Evolutionary conservation across 176 grass and related monocot species (phyloP), one percentile per base, ranked within the genome.

Genomic region (Pontederia paniculata): DNA sequence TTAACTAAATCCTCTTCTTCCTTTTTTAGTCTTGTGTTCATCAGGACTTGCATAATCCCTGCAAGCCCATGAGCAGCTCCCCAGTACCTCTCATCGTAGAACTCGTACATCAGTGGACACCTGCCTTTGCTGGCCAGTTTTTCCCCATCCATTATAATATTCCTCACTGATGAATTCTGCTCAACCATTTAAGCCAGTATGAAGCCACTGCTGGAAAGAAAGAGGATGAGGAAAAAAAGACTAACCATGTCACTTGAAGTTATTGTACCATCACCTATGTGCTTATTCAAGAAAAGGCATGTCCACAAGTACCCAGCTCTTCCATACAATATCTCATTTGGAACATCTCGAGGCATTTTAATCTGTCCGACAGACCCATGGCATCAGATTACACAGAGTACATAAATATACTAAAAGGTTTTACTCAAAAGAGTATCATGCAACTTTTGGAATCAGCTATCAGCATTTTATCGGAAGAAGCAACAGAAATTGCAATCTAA

Each of bases 291-390:
- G 79, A 97, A 90, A 71, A 74, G 84, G 48, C 91, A 97, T 71
- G 91, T 74, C 91, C 83, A 97, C 44, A 97, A 62, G 79, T 90
- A 97, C 9, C 91, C 91, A 11, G 79, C 79, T 76, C 86, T 87
- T 81, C 91, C 86, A 58, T 90, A 89, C 10, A 97, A 45, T 47
- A 97, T 57, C 61, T 97, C 91, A 45, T 84, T 84, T 48, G 80
- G 86, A 56, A 87, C 77, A 45, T 85, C 78, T 45, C 67, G 55
- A 31, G 80, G 74, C 63, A 97, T 15, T 8, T 18, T 90, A 66
- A 97, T 90, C 91, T 90, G 71, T 65, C 70, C 31, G 47, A 19
- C 64, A 65, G 25, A 78, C 13, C 15, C 63, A 44, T 18, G 41
- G 48, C 44, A 51, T 41, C 55, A 12, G 57, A 41, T 19, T 2